Evolutionary conservation across 306 rosid genomes (phyloP).

Genomic region (Begonia masoniana): DNA sequence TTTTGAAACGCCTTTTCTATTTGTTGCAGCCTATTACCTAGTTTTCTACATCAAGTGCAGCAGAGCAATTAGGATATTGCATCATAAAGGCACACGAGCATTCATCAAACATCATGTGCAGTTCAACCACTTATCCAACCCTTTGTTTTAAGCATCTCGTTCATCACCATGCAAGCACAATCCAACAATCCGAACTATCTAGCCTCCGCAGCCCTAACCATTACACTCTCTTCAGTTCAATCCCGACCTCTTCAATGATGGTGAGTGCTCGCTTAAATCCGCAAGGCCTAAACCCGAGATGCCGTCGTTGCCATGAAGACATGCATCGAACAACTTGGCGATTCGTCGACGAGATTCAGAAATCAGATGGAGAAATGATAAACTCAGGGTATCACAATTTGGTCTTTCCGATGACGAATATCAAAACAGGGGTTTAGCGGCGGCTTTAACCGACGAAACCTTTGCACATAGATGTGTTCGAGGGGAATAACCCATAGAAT

Average conservation of each 20-base stretch:
- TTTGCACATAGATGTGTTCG: too few relatives aligned
- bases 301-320: conserved; percentile 1
- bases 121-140: conserved; percentile 7
- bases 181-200: conserved; percentile 1
- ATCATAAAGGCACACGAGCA: conserved; percentile 5
- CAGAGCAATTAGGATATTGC: background rate
- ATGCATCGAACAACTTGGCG: conserved; percentile 9
- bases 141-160: conserved; percentile 10
- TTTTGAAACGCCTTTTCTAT: too few relatives aligned
- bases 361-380: conserved; percentile 1
- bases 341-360: conserved; percentile 1
- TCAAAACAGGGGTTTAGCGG: too few relatives aligned
- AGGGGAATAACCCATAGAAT: too few relatives aligned
- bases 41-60: too few relatives aligned
- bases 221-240: background rate
- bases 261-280: background rate
- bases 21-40: too few relatives aligned
- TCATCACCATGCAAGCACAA: conserved; percentile 9
- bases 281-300: background rate
- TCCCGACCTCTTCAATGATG: background rate
- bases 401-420: too few relatives aligned
- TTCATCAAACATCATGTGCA: conserved; percentile 15
- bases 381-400: conserved; percentile 1
- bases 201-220: conserved; percentile 6
- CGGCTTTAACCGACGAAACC: too few relatives aligned